These are phyloP conservation scores for Apodospora peruviana DNA, from an alignment of 495 filamentous ascomycete species.

Conservation along the genomic window DNA sequence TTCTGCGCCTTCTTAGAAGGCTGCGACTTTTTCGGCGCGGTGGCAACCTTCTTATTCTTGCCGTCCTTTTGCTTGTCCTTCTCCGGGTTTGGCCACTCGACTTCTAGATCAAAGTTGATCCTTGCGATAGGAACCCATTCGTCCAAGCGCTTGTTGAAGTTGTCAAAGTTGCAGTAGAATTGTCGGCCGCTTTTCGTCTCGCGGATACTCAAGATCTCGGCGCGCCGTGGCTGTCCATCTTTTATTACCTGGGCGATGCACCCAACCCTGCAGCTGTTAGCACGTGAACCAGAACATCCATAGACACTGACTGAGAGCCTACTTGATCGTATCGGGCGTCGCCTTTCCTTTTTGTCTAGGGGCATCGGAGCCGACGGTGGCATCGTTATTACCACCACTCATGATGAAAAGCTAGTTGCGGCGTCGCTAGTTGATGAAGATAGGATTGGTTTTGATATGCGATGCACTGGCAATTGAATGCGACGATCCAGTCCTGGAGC, in stretches of 20 bases:
- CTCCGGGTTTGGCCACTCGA: constrained; percentile 54
- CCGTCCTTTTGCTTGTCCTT: constrained; percentile 51
- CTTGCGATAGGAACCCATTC: constrained; percentile 84
- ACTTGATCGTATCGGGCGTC: constrained; percentile 72
- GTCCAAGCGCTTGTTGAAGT: constrained; percentile 98
- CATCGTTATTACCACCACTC: constrained; percentile 36
- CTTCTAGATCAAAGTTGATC: constrained; percentile 66
- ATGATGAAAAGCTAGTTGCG: constrained; percentile 28
- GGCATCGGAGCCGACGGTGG: constrained; percentile 38
- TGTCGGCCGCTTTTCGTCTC: constrained; percentile 76
- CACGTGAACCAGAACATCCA: not conserved
- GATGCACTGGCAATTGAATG: too few species aligned
- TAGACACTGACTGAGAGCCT: constrained; percentile 21
- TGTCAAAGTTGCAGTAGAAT: constrained; percentile 96
- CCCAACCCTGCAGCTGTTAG: constrained; percentile 31
- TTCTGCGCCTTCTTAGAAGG: constrained; percentile 51
- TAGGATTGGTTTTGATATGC: not conserved
- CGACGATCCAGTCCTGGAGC: not conserved
- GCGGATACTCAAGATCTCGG: constrained; percentile 86
- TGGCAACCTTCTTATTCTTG: constrained; percentile 39
- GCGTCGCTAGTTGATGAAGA: constrained; percentile 5
- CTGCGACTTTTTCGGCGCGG: constrained; percentile 39
- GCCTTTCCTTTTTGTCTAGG: constrained; percentile 69
- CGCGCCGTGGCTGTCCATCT: constrained; percentile 79
- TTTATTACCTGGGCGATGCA: constrained; percentile 48